These are phyloP conservation scores for Aspergillus felis DNA, from an alignment of 2,329 filamentous ascomycete genomes.

Conservation along the genomic window DNA sequence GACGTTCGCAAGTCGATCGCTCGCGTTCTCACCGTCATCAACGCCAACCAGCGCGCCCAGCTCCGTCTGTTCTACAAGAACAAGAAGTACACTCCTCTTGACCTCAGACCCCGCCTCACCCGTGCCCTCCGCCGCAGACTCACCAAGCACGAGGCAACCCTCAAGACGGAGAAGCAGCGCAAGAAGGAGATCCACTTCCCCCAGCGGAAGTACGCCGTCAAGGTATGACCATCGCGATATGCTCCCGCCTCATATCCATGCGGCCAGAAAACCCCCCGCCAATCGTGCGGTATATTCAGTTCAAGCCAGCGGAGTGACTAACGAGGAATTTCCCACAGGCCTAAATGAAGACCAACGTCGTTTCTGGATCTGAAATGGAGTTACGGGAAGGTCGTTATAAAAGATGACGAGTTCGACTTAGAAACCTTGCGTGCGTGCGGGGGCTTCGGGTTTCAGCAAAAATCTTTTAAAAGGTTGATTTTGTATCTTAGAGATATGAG, in stretches of 20 bases:
- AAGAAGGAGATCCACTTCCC: slow-evolving; percentile 97
- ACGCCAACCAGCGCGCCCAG: slow-evolving; percentile 97
- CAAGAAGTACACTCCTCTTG: slow-evolving; percentile 99
- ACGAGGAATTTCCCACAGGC: slow-evolving; percentile 21
- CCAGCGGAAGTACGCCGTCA: slow-evolving; percentile 97
- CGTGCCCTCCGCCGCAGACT: slow-evolving; percentile 95
- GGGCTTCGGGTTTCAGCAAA: slow-evolving; percentile 30
- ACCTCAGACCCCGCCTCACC: slow-evolving; percentile 97
- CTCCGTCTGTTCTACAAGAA: slow-evolving; percentile 99
- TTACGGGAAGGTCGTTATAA: slow-evolving; percentile 33
- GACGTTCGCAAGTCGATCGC: slow-evolving; percentile 99
- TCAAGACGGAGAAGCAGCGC: slow-evolving; percentile 88
- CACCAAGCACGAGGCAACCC: slow-evolving; percentile 82
- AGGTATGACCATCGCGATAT: slow-evolving; percentile 58
- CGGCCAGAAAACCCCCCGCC: neutral
- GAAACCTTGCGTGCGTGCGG: slow-evolving; percentile 20
- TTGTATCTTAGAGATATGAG: slow-evolving; percentile 37
- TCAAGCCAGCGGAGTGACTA: neutral
- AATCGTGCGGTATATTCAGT: neutral
- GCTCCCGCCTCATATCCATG: neutral
- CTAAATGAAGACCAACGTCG: slow-evolving; percentile 23
- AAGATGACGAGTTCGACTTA: slow-evolving; percentile 28
- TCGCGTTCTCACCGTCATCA: slow-evolving; percentile 98
- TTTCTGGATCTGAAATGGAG: slow-evolving; percentile 34
- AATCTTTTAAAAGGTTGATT: slow-evolving; percentile 22